These are phyloP conservation scores for Phytophthora pini DNA, from an alignment of 352 stramenopile genomes.

Conservation along the genomic window DNA sequence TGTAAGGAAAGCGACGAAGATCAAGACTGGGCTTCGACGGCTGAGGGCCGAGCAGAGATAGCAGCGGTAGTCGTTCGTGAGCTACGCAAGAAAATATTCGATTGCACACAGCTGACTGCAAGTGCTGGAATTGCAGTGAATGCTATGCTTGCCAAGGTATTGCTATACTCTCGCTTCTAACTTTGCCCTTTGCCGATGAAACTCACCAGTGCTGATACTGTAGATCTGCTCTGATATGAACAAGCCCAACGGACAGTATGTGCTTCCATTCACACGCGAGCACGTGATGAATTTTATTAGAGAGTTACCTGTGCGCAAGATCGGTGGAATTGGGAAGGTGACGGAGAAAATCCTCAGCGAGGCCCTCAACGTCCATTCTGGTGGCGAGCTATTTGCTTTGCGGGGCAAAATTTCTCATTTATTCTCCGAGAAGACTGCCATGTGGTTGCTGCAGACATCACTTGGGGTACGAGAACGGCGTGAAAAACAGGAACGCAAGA, in stretches of 20 bases:
- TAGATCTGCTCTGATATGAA: slow-evolving; percentile 95
- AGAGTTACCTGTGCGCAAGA: slow-evolving; percentile 90
- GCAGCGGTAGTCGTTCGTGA: slow-evolving; percentile 77
- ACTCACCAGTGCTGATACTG: slow-evolving; percentile 7
- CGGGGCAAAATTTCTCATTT: slow-evolving; percentile 68
- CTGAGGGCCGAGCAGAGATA: slow-evolving; percentile 32
- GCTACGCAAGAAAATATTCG: slow-evolving; percentile 84
- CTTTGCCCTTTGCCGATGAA: neutral
- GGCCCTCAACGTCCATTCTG: slow-evolving; percentile 86
- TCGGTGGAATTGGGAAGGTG: slow-evolving; percentile 96
- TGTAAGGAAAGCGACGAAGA: slow-evolving; percentile 19
- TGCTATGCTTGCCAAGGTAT: slow-evolving; percentile 93
- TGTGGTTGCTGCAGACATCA: slow-evolving; percentile 75
- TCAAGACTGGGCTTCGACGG: slow-evolving; percentile 12
- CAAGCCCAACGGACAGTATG: slow-evolving; percentile 96
- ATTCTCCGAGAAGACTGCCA: slow-evolving; percentile 71
- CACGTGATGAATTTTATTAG: slow-evolving; percentile 91
- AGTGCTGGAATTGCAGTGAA: slow-evolving; percentile 94
- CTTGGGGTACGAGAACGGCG: slow-evolving; percentile 63
- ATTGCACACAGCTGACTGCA: slow-evolving; percentile 92
- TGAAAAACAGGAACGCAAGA: slow-evolving; percentile 74
- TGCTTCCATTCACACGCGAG: slow-evolving; percentile 83
- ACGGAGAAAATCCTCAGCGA: slow-evolving; percentile 92
- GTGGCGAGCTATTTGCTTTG: slow-evolving; percentile 74
- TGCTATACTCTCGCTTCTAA: neutral